These are phyloP conservation scores for Arabis hirsuta DNA, from an alignment of 345 rosid genomes.

Conservation along the genomic window DNA sequence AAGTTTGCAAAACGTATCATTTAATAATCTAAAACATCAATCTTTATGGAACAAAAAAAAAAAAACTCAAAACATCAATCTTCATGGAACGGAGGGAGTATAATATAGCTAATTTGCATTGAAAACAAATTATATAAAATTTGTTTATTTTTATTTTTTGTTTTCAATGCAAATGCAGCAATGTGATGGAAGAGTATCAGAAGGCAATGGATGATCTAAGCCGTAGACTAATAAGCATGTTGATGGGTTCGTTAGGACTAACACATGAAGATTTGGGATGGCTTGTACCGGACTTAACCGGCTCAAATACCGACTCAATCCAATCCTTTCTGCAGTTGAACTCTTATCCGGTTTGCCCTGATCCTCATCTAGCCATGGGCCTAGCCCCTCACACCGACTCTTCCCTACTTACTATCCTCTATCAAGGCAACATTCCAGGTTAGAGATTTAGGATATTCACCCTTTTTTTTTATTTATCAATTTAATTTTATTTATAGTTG, in stretches of 20 bases:
- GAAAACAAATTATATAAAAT: no score
- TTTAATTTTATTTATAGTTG: background rate
- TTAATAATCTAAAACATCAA: no score
- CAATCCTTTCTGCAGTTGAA: conserved; percentile 53
- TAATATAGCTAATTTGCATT: no score
- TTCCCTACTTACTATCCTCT: conserved; percentile 50
- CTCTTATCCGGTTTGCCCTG: conserved; percentile 62
- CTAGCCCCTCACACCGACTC: conserved; percentile 61
- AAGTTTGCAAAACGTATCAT: no score
- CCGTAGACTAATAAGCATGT: conserved; percentile 45
- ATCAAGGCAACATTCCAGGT: conserved; percentile 50
- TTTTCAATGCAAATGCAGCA: conserved; percentile 36
- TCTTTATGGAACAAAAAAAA: no score
- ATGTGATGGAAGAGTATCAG: conserved; percentile 51
- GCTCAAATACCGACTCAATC: conserved; percentile 7
- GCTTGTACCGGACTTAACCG: conserved; percentile 36
- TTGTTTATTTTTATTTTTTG: no score
- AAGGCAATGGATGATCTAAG: conserved; percentile 37
- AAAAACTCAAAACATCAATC: no score
- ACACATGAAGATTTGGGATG: conserved; percentile 48
- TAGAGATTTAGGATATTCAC: conserved; percentile 4
- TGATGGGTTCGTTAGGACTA: conserved; percentile 51
- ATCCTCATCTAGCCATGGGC: conserved; percentile 58
- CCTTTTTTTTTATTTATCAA: background rate
- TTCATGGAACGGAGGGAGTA: no score